Evolutionary conservation across 805 yeast genomes (phyloP).

Genomic region (Nakazawaea pomicola): DNA sequence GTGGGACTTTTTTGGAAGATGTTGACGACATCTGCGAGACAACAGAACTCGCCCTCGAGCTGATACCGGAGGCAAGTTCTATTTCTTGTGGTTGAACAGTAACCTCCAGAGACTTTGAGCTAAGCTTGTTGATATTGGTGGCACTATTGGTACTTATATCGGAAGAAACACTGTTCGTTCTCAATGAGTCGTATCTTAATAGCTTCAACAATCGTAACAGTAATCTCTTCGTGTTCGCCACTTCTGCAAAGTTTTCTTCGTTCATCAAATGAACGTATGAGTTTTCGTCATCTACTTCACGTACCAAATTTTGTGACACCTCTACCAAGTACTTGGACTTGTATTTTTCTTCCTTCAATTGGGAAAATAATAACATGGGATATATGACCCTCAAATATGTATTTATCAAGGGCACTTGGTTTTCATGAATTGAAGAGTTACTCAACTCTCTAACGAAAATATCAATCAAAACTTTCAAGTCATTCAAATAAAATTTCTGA

Average conservation of each 20-base stretch:
- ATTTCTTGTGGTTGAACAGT: neutral
- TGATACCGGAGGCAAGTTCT: neutral
- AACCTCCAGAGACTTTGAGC: slow-evolving; percentile 6
- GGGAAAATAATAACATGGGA: slow-evolving; percentile 66
- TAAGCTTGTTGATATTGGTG: slow-evolving; percentile 7
- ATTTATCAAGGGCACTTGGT: slow-evolving; percentile 54
- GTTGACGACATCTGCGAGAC: neutral
- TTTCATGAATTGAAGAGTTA: slow-evolving; percentile 51
- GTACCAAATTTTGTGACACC: slow-evolving; percentile 43
- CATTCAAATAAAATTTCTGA: slow-evolving; percentile 75
- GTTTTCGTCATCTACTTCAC: slow-evolving; percentile 14
- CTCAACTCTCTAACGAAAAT: slow-evolving; percentile 76
- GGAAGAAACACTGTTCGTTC: slow-evolving; percentile 11
- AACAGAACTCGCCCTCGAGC: slow-evolving; percentile 8
- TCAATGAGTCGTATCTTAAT: neutral
- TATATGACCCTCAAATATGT: slow-evolving; percentile 70
- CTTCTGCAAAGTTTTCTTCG: slow-evolving; percentile 8
- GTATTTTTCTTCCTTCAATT: slow-evolving; percentile 51
- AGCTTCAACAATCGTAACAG: slow-evolving; percentile 6
- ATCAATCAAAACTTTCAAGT: slow-evolving; percentile 76
- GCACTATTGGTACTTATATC: slow-evolving; percentile 10
- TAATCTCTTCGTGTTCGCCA: slow-evolving; percentile 7
- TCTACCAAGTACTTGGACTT: slow-evolving; percentile 49
- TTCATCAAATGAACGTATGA: neutral
- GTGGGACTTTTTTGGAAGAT: slow-evolving; percentile 9